Base-by-base conservation (phyloP, 768 basidiomycete species). In the Amanita subjunquillea region DNA sequence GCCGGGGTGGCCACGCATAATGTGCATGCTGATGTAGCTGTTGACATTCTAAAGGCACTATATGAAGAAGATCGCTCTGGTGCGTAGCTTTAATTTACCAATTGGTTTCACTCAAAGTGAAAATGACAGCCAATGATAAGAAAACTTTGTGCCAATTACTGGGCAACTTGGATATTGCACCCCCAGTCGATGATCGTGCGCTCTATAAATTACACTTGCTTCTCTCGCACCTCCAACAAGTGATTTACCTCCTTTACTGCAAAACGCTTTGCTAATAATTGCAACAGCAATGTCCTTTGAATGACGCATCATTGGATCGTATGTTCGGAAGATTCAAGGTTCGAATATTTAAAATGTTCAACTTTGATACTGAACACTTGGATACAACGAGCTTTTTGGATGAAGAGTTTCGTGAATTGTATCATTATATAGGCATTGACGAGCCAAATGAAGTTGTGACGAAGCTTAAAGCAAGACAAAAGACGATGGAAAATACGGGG, bases 11-110 rank as follows among this genome's bases (percentile, higher is more conserved):
- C 56, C 17, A 47, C 59, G 23, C 60, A 63, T 38, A 57, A 63
- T 49, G 62, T 78, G 0, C 86, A 87, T 61, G 71, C 77, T 29
- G 76, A 81, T 47, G 61, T 89, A 3, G 82, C 79, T 4, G 63
- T 76, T 36, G 78, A 82, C 43, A 72, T 87, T n/a, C 60, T 84
- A 13, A 34, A 22, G 25, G 47, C 53, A 17, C 27, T 54, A 30
- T 54, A 53, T 25, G 44, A 48, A 6, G 45, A 48, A 32, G 45
- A 49, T 8, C 41, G 39, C 8, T 41, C 53, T 48, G 46, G 53
- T 54, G 13, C 15, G 5, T 45, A 22, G 37, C 48, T 37, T n/a
- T 41, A 27, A 36, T 12, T 23, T 43, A 3, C 17, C 22, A 23
- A 47, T 3, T 15, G 12, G 38, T 23, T 25, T 10, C n/a, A 15